These are phyloP conservation scores for Coemansia sp. DNA, from an alignment of 192 early-diverging fungal genomes.

Conservation along the genomic window DNA sequence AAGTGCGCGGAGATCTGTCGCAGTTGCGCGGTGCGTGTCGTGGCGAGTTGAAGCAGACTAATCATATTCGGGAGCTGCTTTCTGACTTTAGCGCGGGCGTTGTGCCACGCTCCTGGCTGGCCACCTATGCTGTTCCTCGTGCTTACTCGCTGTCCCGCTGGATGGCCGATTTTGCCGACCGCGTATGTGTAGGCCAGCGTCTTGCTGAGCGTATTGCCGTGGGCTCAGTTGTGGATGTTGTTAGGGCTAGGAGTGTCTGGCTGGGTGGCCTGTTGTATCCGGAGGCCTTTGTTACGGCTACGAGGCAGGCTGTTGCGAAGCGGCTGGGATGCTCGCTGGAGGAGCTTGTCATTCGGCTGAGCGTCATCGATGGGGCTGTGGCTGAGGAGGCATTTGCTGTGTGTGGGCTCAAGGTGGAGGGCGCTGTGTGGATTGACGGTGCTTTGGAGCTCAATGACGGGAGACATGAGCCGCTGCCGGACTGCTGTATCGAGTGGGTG, in stretches of 20 bases:
- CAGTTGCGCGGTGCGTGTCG: slow-evolving; percentile 69
- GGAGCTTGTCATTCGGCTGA: slow-evolving; percentile 66
- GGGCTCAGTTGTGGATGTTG: slow-evolving; percentile 14
- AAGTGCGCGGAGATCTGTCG: slow-evolving; percentile 68
- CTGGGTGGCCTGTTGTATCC: slow-evolving; percentile 87
- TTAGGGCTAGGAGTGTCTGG: slow-evolving; percentile 64
- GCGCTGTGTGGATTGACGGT: slow-evolving; percentile 40
- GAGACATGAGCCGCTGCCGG: slow-evolving; percentile 30
- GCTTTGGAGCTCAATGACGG: slow-evolving; percentile 52
- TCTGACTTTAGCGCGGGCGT: slow-evolving; percentile 68
- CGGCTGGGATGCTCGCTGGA: slow-evolving; percentile 76
- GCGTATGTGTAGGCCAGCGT: slow-evolving; percentile 65
- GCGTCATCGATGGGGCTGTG: slow-evolving; percentile 11
- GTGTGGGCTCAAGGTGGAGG: slow-evolving; percentile 57
- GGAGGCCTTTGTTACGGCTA: slow-evolving; percentile 90
- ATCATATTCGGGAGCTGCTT: slow-evolving; percentile 76
- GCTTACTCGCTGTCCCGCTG: slow-evolving; percentile 66
- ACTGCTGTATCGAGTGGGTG: slow-evolving; percentile 25
- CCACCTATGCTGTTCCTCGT: slow-evolving; percentile 48
- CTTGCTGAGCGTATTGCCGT: slow-evolving; percentile 51
- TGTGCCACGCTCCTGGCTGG: slow-evolving; percentile 70
- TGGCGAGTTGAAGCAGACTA: slow-evolving; percentile 85
- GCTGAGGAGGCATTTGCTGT: slow-evolving; percentile 28
- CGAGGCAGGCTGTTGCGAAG: slow-evolving; percentile 84
- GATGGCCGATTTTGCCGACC: slow-evolving; percentile 72